Conservation (phyloP, 768 basidiomycete genomes). For the Lactarius sp. region DNA sequence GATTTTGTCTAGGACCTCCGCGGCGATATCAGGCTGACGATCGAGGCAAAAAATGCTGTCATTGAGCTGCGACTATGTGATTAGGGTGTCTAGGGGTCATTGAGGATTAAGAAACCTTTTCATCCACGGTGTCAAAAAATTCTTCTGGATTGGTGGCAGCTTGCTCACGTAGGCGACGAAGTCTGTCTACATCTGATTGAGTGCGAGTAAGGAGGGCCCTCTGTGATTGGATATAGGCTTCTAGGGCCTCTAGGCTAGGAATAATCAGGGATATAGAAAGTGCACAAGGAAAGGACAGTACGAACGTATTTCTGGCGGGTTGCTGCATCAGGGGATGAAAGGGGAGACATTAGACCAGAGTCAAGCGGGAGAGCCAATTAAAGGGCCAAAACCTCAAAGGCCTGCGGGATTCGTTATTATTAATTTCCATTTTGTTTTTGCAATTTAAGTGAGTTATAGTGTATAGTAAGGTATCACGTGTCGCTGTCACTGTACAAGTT, state of each 20-base stretch:
- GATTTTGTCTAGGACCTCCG: constrained; percentile 45
- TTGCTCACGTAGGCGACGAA: constrained; percentile 43
- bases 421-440: constrained; percentile 11
- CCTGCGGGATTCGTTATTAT: neutral
- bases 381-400: neutral
- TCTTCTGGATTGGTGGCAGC: constrained; percentile 35
- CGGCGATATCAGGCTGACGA: constrained; percentile 41
- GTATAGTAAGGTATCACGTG: neutral
- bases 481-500: neutral
- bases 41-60: constrained; percentile 38
- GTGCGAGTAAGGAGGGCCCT: constrained; percentile 53
- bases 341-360: constrained; percentile 7
- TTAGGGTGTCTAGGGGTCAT: constrained; percentile 17
- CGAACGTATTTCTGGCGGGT: constrained; percentile 7
- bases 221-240: constrained; percentile 60
- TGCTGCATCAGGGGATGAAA: neutral
- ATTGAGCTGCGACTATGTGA: constrained; percentile 30
- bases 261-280: neutral
- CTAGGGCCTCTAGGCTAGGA: constrained; percentile 57
- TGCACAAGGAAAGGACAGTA: neutral
- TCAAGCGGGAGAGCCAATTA: neutral
- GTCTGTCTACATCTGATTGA: constrained; percentile 54
- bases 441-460: neutral
- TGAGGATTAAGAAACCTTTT: constrained; percentile 33
- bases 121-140: constrained; percentile 33